Evolutionary conservation across 352 stramenopile species (phyloP), one percentile per base, ranked within the genome.

Genomic region (Pythium vanterpoolii): DNA sequence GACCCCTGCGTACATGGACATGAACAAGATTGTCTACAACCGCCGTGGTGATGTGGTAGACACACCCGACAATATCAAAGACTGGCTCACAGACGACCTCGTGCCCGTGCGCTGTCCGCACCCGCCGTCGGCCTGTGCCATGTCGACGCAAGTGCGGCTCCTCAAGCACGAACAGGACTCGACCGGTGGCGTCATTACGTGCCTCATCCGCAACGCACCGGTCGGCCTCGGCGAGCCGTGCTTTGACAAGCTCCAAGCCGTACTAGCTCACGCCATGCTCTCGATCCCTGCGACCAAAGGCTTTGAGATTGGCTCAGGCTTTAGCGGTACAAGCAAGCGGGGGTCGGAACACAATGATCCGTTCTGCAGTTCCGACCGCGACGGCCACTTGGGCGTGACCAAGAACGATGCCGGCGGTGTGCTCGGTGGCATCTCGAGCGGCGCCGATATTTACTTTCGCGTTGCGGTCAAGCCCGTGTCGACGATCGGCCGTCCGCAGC

Each of bases 401-500:
- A 94, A 94, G 73, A 96, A 96, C 68, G 80, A 94, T 45, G 86
- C 84, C 14, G 86, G 97, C 33, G 97, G 97, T 51, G 97, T 99
- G 61, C 90, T 99, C 58, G 97, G 97, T 39, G 97, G 97, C 60
- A 99, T 99, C 64, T 98, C 95, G 48, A 99, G 97, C 68, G 97
- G 97, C 57, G 96, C 98, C 44, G 96, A 98, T 69, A 98, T 99
- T 66, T 97, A 99, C 56, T 94, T 99, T 65, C 88, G 96, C 65
- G 96, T 99, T 49, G 96, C 96, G n/a, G 98, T 99, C 73, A 99
- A 99, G 79, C 93, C 97, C 19, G 98, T 98, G 40, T 99, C 95
- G 39, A 99, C 97, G 18, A 99, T 99, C 81, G 96, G 96, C 54
- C 87, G 96, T 48, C 72, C 83, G 42, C 97, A 99, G 82, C 75